Evolutionary conservation across 345 rosid species (phyloP), one percentile per base, ranked within the genome.

Genomic region (Lumnitzera littorea): DNA sequence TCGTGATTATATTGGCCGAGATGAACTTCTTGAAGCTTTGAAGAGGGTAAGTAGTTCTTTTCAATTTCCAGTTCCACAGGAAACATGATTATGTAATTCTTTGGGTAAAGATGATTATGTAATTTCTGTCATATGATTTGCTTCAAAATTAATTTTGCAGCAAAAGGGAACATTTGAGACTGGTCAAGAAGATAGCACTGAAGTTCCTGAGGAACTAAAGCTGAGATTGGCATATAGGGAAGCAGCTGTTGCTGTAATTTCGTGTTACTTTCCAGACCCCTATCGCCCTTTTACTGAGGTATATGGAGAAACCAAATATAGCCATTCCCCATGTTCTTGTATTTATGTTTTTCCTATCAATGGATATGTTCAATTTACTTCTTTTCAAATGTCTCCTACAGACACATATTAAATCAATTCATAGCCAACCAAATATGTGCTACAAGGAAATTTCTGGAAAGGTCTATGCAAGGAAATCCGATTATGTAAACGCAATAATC

Each of bases 121-220:
- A 27, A 27, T 27, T 27, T 27, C 50, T 25, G 20, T 66, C 66
- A 36, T 54, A 69, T 24, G 53, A 68, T 64, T 61, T 54, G 16
- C 71, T 62, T 67, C 23, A 64, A 58, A 15, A 65, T 24, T 56
- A 41, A 63, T 65, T 70, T 23, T 73, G 63, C 88, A 92, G 98
- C 96, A 92, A 92, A 80, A 82, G 71, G 98, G 96, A 11, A 92
- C 96, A 53, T 92, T 85, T 78, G 96, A 87, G 71, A 92, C 95
- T 25, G 96, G 98, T 57, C 91, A 85, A 79, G 98, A 92, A 78
- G 98, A 92, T 64, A 82, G 88, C 66, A 71, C 82, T 41, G 89
- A 81, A 69, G 76, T 92, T 64, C 94, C 98, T 12, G 89, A 85
- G 69, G 98, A 92, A 61, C 29, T 92, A 62, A 84, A 81, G 70